Conservation (phyloP, 345 rosid genomes). For the Salix dunnii region DNA sequence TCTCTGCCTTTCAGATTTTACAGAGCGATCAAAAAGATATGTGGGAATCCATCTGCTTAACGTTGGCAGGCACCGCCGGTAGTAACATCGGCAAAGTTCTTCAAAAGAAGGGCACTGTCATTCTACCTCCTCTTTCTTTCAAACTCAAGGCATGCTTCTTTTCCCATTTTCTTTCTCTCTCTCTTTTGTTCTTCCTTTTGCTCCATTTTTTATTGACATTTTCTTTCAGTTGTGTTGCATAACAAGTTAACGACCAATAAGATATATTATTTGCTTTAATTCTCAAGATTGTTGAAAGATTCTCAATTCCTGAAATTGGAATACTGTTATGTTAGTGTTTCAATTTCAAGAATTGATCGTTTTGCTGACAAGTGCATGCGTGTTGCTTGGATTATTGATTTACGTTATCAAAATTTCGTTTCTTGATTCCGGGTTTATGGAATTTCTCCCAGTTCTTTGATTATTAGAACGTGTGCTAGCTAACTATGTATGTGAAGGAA, state of each 20-base stretch:
- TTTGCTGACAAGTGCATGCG: neutral
- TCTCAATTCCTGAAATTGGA: neutral
- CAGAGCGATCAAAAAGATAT: conserved; percentile 23
- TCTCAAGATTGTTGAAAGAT: neutral
- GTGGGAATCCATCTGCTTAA: conserved; percentile 90
- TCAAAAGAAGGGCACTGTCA: conserved; percentile 94
- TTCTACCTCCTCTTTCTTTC: conserved; percentile 95
- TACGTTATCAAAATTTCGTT: neutral
- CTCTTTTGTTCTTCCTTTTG: neutral
- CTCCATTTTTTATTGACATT: neutral
- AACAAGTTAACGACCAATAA: neutral
- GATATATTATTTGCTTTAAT: neutral
- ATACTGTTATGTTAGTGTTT: neutral
- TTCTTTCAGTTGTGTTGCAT: neutral
- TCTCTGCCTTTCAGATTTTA: neutral
- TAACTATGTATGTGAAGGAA: neutral
- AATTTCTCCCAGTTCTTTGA: neutral
- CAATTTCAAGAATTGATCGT: neutral
- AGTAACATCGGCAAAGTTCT: conserved; percentile 93
- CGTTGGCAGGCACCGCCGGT: conserved; percentile 94
- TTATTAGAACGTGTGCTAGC: neutral
- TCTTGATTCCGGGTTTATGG: neutral
- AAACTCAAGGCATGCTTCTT: conserved; percentile 65
- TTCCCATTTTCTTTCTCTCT: neutral
- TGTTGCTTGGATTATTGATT: neutral